Evolutionary conservation across 2,329 filamentous ascomycete species (phyloP), one percentile per base, ranked within the genome.

Genomic region (Stemphylium lycopersici): DNA sequence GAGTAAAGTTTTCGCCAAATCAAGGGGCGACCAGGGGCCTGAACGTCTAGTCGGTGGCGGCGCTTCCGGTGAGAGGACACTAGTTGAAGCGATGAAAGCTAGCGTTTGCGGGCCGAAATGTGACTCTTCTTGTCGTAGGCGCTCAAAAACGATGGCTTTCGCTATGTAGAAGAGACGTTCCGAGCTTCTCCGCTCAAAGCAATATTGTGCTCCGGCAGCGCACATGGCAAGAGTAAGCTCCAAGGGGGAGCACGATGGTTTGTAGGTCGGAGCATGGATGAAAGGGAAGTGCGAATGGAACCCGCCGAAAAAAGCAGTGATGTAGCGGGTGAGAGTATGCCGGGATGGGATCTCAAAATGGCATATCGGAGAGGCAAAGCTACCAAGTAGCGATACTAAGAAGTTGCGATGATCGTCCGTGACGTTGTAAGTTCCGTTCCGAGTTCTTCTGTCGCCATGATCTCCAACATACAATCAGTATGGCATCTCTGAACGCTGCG

Each of bases 271-370:
- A 34, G 59, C 55, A 37, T 74, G 70, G 12, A 74, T 68, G 48
- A 73, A 72, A 0, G 70, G 70, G 13, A 71, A 69, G 45, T 73
- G 70, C 10, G 66, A 67, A 13, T 73, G 70, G 36, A 72, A 74
- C 31, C 72, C 58, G 2, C 57, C 43, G 24, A 72, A 72, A 45
- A 70, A 72, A 6, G 67, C 68, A 2, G 67, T 71, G 18, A 72
- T 66, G 36, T 72, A 71, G 22, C 69, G 61, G 2, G 69, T 69
- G 13, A 71, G 54, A 8, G 69, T 61, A 49, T 71, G 68, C 13
- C 68, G 62, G 3, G 69, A 72, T 1, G 69, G 69, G 15, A 72
- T 66, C 24, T 64, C 63, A n/a, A 70, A 72, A 7, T 58, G 46
- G 2, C 62, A 59, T 18, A 70, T 68, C 2, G 65, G 63, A 7